These are phyloP conservation scores for Coniosporium tulheliwenetii DNA, from an alignment of 2,329 filamentous ascomycete species.

Conservation along the genomic window DNA sequence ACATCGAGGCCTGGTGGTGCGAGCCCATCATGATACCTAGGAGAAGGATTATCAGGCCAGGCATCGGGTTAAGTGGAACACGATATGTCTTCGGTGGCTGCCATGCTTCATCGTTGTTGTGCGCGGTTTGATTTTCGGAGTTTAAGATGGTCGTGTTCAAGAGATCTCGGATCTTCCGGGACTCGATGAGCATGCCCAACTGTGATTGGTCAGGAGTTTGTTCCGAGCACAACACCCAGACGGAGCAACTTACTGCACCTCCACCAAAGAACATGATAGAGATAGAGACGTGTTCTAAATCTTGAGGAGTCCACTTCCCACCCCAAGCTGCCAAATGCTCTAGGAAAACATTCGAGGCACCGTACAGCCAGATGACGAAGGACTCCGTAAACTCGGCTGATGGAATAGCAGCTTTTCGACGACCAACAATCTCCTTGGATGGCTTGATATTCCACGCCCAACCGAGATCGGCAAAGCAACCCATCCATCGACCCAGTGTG, in stretches of 20 bases:
- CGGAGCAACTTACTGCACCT: conserved; percentile 26
- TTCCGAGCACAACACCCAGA: too few relatives aligned
- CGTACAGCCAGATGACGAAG: conserved; percentile 79
- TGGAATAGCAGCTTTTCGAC: conserved; percentile 46
- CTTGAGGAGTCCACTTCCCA: conserved; percentile 55
- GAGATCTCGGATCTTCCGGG: conserved; percentile 43
- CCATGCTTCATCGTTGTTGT: conserved; percentile 28
- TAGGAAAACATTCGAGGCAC: conserved; percentile 77
- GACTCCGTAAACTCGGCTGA: conserved; percentile 85
- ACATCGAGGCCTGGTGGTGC: conserved; percentile 70
- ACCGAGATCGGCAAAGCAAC: conserved; percentile 76
- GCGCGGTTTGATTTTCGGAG: conserved; percentile 24
- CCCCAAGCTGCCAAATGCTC: conserved; percentile 71
- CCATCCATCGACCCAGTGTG: conserved; percentile 78
- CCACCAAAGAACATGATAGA: conserved; percentile 89
- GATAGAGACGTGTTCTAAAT: conserved; percentile 86
- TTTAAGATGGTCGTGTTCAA: conserved; percentile 31
- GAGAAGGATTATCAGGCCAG: conserved; percentile 70
- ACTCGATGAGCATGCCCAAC: conserved; percentile 26
- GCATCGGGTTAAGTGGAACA: conserved; percentile 76
- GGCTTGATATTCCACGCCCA: conserved; percentile 93
- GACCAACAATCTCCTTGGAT: conserved; percentile 35
- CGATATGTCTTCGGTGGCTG: conserved; percentile 50
- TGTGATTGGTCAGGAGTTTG: conserved; percentile 19
- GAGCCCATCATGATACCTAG: conserved; percentile 92